Percentiles rank a stretch among this genome's conserved stretches.
These are phyloP conservation scores for Fusarium xylarioides DNA, from an alignment of 2,329 filamentous ascomycete species.

Conservation along the genomic window DNA sequence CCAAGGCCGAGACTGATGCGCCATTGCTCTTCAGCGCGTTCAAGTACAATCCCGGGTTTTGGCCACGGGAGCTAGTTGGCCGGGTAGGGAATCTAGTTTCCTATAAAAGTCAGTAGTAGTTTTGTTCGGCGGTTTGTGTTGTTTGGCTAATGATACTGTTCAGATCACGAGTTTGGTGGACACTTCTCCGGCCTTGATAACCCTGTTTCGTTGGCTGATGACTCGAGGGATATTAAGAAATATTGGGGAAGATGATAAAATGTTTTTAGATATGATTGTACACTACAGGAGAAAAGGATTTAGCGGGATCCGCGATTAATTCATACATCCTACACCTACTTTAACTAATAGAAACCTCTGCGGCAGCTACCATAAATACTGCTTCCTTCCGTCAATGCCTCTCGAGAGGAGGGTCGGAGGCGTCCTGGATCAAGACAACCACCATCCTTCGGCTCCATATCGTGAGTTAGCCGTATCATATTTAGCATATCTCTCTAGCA, in stretches of 20 bases:
- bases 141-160: neutral
- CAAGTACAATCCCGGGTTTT: neutral
- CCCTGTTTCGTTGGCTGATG: neutral
- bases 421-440: too few species aligned
- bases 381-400: too few species aligned
- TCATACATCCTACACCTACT: too few species aligned
- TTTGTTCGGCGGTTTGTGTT: accelerated
- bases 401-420: too few species aligned
- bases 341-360: too few species aligned
- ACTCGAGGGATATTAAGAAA: neutral
- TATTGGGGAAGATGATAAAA: neutral
- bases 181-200: neutral
- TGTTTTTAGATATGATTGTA: too few species aligned
- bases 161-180: neutral
- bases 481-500: too few species aligned
- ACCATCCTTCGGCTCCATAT: too few species aligned
- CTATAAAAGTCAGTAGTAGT: neutral
- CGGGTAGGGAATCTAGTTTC: neutral
- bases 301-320: too few species aligned
- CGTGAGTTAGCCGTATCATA: too few species aligned
- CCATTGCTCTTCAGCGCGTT: neutral
- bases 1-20: neutral
- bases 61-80: neutral
- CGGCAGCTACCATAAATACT: too few species aligned
- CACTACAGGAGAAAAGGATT: too few species aligned